Evolutionary conservation across 129 eudicot genomes (phyloP).

Genomic region (Flaveria robusta): DNA sequence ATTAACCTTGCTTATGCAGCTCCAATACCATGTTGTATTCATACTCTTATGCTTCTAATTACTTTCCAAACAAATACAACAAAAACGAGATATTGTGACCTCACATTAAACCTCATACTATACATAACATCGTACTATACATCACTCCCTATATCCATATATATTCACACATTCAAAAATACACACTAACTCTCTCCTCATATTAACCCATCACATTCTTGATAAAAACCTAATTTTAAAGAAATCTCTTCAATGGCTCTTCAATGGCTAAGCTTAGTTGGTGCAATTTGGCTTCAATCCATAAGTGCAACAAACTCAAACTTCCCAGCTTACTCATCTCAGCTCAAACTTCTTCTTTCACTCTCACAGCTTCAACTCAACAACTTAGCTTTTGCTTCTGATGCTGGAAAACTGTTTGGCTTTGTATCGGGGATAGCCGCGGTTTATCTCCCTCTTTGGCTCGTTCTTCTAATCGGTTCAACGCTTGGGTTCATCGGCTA

Average conservation of each 20-base stretch:
- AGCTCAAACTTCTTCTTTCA: conserved; percentile 65
- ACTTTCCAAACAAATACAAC: no score
- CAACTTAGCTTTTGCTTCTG: conserved; percentile 87
- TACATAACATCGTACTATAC: conserved; percentile 17
- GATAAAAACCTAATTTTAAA: conserved; percentile 22
- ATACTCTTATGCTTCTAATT: no score
- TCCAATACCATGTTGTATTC: no score
- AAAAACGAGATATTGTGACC: no score
- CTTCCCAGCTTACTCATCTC: conserved; percentile 84
- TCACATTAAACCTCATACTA: no score
- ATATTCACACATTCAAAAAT: conserved; percentile 4
- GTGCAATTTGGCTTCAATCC: conserved; percentile 77
- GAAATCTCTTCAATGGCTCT: conserved; percentile 41
- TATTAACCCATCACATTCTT: conserved; percentile 14
- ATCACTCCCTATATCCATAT: conserved; percentile 2
- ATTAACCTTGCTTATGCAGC: no score
- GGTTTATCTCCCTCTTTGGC: conserved; percentile 68
- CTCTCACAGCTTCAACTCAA: conserved; percentile 85
- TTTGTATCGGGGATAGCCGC: conserved; percentile 76
- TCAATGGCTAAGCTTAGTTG: conserved; percentile 83
- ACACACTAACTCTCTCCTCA: not conserved
- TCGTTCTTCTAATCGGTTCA: conserved; percentile 66
- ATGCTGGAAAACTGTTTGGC: conserved; percentile 78
- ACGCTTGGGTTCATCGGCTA: conserved; percentile 63
- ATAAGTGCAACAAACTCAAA: conserved; percentile 76